These are phyloP conservation scores for Elaeis guineensis DNA, from an alignment of 176 grass and related monocot species.

Conservation along the genomic window DNA sequence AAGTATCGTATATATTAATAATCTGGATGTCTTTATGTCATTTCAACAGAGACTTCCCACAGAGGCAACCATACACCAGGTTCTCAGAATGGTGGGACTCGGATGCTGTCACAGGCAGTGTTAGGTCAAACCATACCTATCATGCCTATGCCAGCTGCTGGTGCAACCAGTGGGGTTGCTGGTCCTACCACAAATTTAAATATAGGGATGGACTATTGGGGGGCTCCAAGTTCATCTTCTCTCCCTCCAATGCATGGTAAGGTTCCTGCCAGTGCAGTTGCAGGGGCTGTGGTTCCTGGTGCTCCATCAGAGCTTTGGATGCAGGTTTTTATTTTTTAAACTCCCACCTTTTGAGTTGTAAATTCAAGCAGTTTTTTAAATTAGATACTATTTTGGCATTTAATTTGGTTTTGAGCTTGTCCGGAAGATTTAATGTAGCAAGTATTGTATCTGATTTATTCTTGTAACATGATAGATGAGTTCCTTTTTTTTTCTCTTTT, in stretches of 20 bases:
- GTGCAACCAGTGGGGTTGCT: conserved; percentile 44
- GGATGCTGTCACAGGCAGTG: conserved; percentile 35
- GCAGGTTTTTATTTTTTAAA: conserved; percentile 3
- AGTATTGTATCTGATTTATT: too few relatives aligned
- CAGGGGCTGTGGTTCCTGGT: conserved; percentile 22
- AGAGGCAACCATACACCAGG: conserved; percentile 26
- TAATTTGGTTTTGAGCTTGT: too few relatives aligned
- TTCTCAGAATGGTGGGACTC: conserved; percentile 47
- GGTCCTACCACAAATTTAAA: conserved; percentile 65
- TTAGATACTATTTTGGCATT: too few relatives aligned
- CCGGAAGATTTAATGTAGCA: too few relatives aligned
- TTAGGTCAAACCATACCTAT: conserved; percentile 49
- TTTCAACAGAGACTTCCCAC: conserved; percentile 23
- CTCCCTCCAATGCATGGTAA: conserved; percentile 41
- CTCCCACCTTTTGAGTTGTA: neutral
- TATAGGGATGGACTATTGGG: conserved; percentile 82
- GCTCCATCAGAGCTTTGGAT: conserved; percentile 41
- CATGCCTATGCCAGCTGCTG: conserved; percentile 44
- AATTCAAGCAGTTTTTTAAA: neutral
- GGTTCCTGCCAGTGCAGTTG: conserved; percentile 26
- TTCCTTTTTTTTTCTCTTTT: too few relatives aligned
- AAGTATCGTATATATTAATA: conserved; percentile 4
- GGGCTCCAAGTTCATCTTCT: conserved; percentile 44
- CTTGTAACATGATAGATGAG: too few relatives aligned
- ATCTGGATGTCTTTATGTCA: conserved; percentile 17